phyloP scores from a whole-genome alignment of 2,329 filamentous ascomycete genomes.

The Curvularia lunata region DNA sequence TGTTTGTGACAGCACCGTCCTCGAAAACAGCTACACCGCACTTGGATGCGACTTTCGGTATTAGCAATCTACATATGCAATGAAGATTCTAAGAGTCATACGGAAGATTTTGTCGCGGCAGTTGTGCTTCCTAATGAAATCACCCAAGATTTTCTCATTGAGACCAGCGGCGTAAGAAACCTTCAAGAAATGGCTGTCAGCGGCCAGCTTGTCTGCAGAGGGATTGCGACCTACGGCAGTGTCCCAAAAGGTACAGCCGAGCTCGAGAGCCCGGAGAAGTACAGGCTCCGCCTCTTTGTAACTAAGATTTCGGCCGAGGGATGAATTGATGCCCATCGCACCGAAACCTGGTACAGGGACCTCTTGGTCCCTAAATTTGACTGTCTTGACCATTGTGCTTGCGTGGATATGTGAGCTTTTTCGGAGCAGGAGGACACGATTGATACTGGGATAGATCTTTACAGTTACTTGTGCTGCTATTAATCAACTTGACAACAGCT shows the following conservation, averaged over 20 bases:
- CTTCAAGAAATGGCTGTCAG: too few species aligned
- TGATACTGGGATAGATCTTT: too few species aligned
- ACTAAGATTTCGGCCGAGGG: constrained; percentile 53
- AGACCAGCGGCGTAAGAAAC: constrained; percentile 17
- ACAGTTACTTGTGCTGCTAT: too few species aligned
- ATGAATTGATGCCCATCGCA: constrained; percentile 59
- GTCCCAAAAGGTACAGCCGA: constrained; percentile 62
- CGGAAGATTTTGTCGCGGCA: constrained; percentile 34
- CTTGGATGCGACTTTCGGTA: constrained; percentile 31
- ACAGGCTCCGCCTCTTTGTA: constrained; percentile 57
- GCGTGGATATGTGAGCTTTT: neutral
- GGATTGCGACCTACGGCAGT: constrained; percentile 27
- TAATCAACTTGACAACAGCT: too few species aligned
- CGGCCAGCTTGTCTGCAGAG: too few species aligned
- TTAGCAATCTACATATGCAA: neutral
- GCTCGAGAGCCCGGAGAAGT: constrained; percentile 56
- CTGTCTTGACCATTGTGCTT: constrained; percentile 27
- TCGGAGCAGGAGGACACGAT: too few species aligned
- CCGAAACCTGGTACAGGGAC: constrained; percentile 61
- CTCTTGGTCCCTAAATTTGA: constrained; percentile 32
- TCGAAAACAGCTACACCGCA: constrained; percentile 39
- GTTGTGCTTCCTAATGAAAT: constrained; percentile 37
- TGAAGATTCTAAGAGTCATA: constrained; percentile 4
- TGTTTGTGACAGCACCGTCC: constrained; percentile 44
- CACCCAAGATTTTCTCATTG: constrained; percentile 39